These are phyloP conservation scores for Volvox africanus DNA, from an alignment of 139 green algal genomes.

Conservation along the genomic window DNA sequence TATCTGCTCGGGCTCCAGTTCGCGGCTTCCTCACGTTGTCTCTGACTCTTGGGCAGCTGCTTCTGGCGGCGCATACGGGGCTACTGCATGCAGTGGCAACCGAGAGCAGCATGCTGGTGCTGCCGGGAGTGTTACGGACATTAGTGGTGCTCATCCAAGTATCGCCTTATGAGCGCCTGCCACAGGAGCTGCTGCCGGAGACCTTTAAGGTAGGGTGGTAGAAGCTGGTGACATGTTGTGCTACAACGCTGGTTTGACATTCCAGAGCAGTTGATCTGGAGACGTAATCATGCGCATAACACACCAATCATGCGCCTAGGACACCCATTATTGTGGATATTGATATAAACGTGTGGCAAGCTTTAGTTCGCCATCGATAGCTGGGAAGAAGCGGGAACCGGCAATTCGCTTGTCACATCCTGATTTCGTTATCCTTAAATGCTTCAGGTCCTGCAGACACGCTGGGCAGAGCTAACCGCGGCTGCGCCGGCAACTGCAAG, in stretches of 20 bases:
- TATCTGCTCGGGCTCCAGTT: not conserved
- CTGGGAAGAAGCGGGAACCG: too few relatives aligned
- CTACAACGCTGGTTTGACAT: too few relatives aligned
- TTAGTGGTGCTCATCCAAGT: conserved; percentile 67
- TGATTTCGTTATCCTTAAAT: too few relatives aligned
- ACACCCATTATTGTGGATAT: too few relatives aligned
- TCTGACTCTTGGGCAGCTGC: conserved; percentile 61
- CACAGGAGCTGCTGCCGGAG: conserved; percentile 60
- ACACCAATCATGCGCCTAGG: too few relatives aligned
- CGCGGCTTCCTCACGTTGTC: conserved; percentile 82
- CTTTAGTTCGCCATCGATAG: too few relatives aligned
- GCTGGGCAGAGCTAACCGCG: conserved; percentile 36
- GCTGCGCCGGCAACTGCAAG: not conserved
- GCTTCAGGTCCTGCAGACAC: conserved; percentile 18
- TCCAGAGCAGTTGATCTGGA: too few relatives aligned
- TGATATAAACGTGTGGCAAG: too few relatives aligned
- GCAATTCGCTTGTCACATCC: too few relatives aligned
- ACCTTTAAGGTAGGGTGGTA: conserved; percentile 37
- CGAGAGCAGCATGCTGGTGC: conserved; percentile 51
- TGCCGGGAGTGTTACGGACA: conserved; percentile 63
- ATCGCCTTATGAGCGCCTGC: conserved; percentile 75
- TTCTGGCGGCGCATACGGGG: conserved; percentile 60
- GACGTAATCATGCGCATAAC: too few relatives aligned
- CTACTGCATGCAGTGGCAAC: conserved; percentile 55
- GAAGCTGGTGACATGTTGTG: too few relatives aligned